Evolutionary conservation across 768 basidiomycete genomes (phyloP).

Genomic region (Xerocomellus dryophilus): DNA sequence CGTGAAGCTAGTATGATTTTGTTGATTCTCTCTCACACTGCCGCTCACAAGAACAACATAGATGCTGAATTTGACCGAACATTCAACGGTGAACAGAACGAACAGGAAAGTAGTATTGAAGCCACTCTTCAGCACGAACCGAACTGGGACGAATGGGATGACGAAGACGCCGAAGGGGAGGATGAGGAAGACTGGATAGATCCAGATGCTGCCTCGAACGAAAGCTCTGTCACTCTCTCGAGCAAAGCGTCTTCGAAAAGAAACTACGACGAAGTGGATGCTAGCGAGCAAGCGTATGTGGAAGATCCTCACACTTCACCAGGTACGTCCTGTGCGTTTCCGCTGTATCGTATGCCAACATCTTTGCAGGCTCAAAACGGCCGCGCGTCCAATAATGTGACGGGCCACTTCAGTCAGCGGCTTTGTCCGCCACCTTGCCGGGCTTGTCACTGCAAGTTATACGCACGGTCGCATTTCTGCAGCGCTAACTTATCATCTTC

Average conservation of each 20-base stretch:
- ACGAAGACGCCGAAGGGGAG: conserved; percentile 46
- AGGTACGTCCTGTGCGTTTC: conserved; percentile 32
- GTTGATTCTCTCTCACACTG: neutral
- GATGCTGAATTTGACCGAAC: conserved; percentile 29
- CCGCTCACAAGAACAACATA: conserved; percentile 9
- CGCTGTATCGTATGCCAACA: neutral
- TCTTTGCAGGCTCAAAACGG: conserved; percentile 42
- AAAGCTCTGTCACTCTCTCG: conserved; percentile 55
- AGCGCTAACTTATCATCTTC: conserved; percentile 30
- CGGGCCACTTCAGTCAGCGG: neutral
- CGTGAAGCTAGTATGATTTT: conserved; percentile 29
- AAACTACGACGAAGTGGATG: conserved; percentile 45
- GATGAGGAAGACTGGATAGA: conserved; percentile 44
- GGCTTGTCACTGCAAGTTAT: neutral
- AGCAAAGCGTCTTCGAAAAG: conserved; percentile 53
- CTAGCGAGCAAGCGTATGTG: conserved; percentile 36
- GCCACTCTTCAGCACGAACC: conserved; percentile 12
- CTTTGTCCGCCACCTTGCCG: neutral
- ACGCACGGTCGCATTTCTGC: conserved; percentile 3
- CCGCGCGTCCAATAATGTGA: conserved; percentile 37
- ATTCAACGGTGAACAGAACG: conserved; percentile 15
- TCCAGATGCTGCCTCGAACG: conserved; percentile 45
- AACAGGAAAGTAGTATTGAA: conserved; percentile 20
- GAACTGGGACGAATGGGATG: conserved; percentile 32
- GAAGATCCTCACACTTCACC: conserved; percentile 42